Evolutionary conservation across 495 filamentous ascomycete genomes (phyloP), one percentile per base, ranked within the genome.

Genomic region (Penicillium paradoxum): DNA sequence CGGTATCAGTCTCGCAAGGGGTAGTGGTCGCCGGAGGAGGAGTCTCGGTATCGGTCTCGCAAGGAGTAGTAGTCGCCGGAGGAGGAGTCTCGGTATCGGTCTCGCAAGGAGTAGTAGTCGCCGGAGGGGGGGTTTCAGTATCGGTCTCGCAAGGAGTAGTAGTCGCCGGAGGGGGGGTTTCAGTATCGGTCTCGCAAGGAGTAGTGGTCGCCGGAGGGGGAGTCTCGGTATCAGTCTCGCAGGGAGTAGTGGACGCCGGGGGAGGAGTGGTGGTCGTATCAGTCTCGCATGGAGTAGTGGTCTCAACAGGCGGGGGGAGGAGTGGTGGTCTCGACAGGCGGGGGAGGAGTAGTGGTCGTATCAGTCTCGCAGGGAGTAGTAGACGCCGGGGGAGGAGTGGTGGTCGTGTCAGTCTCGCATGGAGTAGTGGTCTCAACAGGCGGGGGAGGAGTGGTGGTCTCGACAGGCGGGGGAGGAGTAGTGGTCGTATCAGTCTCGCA

Each of bases 321-420:
- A 49, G 55, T 53, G 0, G 49, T 22, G 7, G 24, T 27, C 7
- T 27, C 24, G 3, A 27, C 24, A 1, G 29, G 21, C 7, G 48
- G 27, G 4, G 55, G 51, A 18, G 49, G 49, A 18, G 38, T 2
- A 18, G 44, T 30, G 0, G 46, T 11, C 3, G 51, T 55, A 1
- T 43, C 37, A 10, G 56, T 59, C 47, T 57, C 49, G 6, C 49
- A 57, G 0, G 55, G 56, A 29, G 56, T 59, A 1, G 52, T 24
- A 13, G 1, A 15, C 0, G n/a, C 24, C 24, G 7, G 30, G 6
- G 41, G 43, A 14, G 49, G 36, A n/a, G 36, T 3, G 29, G 43
- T 53, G 5, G 55, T 27, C 6, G 55, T 52, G 2, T 25, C 21
- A 7, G 56, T 59, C 48, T 51, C 53, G 0, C 56, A 59, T 0